Percentiles rank a stretch among this genome's conserved stretches.
These are phyloP conservation scores for Trypanosoma avium DNA, from an alignment of 208 protist species.

Conservation along the genomic window DNA sequence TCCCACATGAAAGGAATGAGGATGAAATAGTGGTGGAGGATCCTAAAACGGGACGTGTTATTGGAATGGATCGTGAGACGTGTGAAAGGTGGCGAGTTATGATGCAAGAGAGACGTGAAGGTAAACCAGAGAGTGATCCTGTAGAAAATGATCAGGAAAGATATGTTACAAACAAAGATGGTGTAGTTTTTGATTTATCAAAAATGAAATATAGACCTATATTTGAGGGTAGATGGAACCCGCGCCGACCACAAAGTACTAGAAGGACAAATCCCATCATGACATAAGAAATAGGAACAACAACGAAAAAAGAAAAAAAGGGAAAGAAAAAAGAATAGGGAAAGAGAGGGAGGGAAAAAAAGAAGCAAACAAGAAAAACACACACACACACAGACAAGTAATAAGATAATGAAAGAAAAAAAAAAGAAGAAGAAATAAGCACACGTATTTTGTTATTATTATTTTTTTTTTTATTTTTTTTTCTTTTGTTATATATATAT, in stretches of 20 bases:
- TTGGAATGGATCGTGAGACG: slow-evolving; percentile 85
- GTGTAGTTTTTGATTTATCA: slow-evolving; percentile 81
- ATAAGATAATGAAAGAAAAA: too few relatives aligned
- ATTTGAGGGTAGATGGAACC: slow-evolving; percentile 85
- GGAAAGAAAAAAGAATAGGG: not conserved
- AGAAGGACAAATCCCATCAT: slow-evolving; percentile 87
- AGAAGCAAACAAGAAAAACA: too few relatives aligned
- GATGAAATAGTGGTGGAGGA: slow-evolving; percentile 87
- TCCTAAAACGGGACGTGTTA: slow-evolving; percentile 85
- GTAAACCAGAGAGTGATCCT: slow-evolving; percentile 70
- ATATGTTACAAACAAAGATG: slow-evolving; percentile 87
- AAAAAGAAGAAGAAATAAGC: too few relatives aligned
- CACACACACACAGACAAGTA: too few relatives aligned
- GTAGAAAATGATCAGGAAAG: slow-evolving; percentile 90
- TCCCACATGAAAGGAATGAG: slow-evolving; percentile 83
- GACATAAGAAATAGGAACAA: slow-evolving; percentile 18
- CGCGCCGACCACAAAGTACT: slow-evolving; percentile 75
- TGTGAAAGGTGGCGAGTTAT: slow-evolving; percentile 82
- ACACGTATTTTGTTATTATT: not conserved
- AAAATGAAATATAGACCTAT: slow-evolving; percentile 89
- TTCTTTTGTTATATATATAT: too few relatives aligned
- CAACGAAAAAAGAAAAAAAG: not conserved
- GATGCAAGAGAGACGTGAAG: slow-evolving; percentile 76
- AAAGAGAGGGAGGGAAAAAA: not conserved
- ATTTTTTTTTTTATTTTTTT: slow-evolving; percentile 1